Evolutionary conservation across 345 rosid species (phyloP), one percentile per base, ranked within the genome.

Genomic region (Citropsis articulata): DNA sequence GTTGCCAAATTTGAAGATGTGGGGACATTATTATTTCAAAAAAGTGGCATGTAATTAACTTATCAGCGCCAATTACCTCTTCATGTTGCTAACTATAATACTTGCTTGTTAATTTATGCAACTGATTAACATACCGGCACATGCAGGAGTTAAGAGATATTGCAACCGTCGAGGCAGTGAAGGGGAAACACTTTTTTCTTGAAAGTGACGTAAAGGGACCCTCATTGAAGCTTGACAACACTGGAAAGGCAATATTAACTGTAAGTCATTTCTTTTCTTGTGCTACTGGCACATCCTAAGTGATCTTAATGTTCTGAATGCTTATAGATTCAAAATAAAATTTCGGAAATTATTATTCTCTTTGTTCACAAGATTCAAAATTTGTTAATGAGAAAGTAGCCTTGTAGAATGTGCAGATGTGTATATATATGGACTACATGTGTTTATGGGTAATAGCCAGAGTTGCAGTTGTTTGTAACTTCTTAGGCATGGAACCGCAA

Each of bases 121-220:
- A 66, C 69, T 66, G 53, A 57, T 25, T 61, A 24, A 60, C 30
- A 24, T 31, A 8, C 76, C 38, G 21, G 57, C 36, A 81, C 70
- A 19, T 80, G 87, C 83, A 95, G 98, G 93, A 92, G 87, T 69
- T 93, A 25, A 87, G 95, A 79, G 97, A 95, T 83, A 91, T 91
- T 81, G 95, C 94, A 69, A 91, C 87, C 82, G 64, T 83, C 22
- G 89, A 87, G 72, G 68, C 83, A 42, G 76, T 85, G 19, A 93
- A 92, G 74, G 98, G 98, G 66, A 93, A 95, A 78, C 83, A 87
- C 79, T 95, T 95, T 72, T 91, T 95, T 85, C 94, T 95, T 82
- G 98, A 93, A 85, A 78, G 85, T 50, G 98, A 93, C 81, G 87
- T 95, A 77, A 93, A 87, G 80, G 98, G 98, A 76, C 98, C 97